A percentile compares a stretch with the other conserved stretches of the same genome.
These are phyloP conservation scores for Suillus weaverae DNA, from an alignment of 768 basidiomycete genomes.

Conservation along the genomic window DNA sequence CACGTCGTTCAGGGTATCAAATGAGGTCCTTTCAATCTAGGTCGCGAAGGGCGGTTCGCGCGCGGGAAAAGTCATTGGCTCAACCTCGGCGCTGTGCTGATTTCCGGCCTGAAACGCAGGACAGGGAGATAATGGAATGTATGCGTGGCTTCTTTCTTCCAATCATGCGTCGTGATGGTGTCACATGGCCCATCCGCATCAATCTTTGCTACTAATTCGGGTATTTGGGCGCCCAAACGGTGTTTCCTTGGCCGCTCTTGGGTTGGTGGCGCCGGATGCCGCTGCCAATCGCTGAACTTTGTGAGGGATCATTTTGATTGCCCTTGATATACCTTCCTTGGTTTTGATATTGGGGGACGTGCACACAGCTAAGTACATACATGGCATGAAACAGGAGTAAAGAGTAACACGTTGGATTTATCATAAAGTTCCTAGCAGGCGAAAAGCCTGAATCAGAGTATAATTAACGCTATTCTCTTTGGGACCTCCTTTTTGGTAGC, in stretches of 20 bases:
- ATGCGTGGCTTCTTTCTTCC: neutral
- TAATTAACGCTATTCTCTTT: neutral
- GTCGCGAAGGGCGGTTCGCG: constrained; percentile 7
- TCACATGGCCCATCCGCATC: neutral
- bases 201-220: neutral
- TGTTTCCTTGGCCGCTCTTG: neutral
- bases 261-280: neutral
- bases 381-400: neutral
- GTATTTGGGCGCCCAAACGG: neutral
- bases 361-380: neutral
- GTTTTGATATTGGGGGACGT: neutral
- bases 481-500: neutral
- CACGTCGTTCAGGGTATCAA: neutral
- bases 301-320: neutral
- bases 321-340: constrained; percentile 3
- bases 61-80: constrained; percentile 1
- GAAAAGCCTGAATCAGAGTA: neutral
- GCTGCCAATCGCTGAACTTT: neutral
- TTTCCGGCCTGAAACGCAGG: neutral
- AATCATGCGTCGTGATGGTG: neutral
- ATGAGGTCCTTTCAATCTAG: neutral
- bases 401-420: neutral
- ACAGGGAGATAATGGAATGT: neutral
- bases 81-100: neutral
- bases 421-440: neutral